Conservation (phyloP, 176 grass and related monocot species). For the Phoenix roebelenii region DNA sequence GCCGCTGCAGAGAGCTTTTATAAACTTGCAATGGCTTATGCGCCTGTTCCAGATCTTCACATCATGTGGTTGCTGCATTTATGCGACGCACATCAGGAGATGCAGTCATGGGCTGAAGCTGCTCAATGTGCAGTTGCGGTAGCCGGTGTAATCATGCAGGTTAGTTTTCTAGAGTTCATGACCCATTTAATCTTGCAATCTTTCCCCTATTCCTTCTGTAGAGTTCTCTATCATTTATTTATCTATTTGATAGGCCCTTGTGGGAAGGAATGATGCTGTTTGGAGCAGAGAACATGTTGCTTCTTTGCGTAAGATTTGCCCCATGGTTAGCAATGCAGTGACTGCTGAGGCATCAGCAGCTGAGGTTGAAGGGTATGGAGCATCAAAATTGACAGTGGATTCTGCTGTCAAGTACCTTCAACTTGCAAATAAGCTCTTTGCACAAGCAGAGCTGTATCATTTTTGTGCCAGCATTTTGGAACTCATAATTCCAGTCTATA, state of each 20-base stretch:
- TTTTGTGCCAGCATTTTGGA: slow-evolving; percentile 92
- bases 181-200: too few species aligned
- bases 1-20: slow-evolving; percentile 91
- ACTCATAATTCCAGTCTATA: slow-evolving; percentile 95
- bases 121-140: slow-evolving; percentile 98
- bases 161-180: slow-evolving; percentile 11
- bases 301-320: slow-evolving; percentile 84
- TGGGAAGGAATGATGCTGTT: slow-evolving; percentile 94
- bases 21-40: slow-evolving; percentile 87
- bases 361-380: slow-evolving; percentile 97
- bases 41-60: slow-evolving; percentile 91
- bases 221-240: slow-evolving; percentile 1
- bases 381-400: slow-evolving; percentile 90
- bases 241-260: slow-evolving; percentile 60
- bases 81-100: slow-evolving; percentile 96
- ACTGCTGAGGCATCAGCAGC: slow-evolving; percentile 70
- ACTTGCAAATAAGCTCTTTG: slow-evolving; percentile 83
- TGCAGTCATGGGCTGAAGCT: slow-evolving; percentile 99
- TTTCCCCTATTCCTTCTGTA: too few species aligned
- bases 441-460: slow-evolving; percentile 91
- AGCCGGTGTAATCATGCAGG: slow-evolving; percentile 99
- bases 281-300: slow-evolving; percentile 86
- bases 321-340: slow-evolving; percentile 69
- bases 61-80: slow-evolving; percentile 99
- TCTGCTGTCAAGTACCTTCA: slow-evolving; percentile 98